Evolutionary conservation across 2,329 filamentous ascomycete species (phyloP), one percentile per base, ranked within the genome.

Genomic region (Venturia asperata): DNA sequence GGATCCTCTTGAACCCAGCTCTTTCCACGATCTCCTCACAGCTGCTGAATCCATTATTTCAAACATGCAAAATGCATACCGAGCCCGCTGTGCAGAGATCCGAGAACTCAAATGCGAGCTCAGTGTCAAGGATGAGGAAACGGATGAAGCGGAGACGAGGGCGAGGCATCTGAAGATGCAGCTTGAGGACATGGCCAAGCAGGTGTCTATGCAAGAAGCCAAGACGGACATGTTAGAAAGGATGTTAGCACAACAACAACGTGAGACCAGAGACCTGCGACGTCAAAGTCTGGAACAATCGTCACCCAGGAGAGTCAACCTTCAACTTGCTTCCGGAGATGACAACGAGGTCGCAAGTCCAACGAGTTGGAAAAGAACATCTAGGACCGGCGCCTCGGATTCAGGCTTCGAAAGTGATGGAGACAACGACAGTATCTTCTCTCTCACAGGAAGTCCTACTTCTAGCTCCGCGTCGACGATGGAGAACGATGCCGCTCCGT

Each of bases 111-210:
- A 80, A 43, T 81, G 80, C 4, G 83, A 85, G 69, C 81, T 84
- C 66, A 81, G 80, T 63, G 81, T 82, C 13, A 82, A 84, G 68
- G 77, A 79, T n/a, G 85, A 87, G 68, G 85, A 87, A 71, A 77
- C 85, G 0, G 83, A 85, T 67, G 85, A 86, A 69, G 80, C 83
- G 17, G 79, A 84, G 42, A 85, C 82, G 47, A 78, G 84, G 9
- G 79, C 82, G 17, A 77, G 79, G 45, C 81, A 85, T 69, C 74
- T 87, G 64, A 86, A 86, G 73, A 77, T 81, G 68, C 85, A 87
- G 72, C 76, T 87, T 24, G 82, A 86, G 71, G 82, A 82, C 45
- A 83, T 87, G 79, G 82, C 83, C 5, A 78, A 47, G 62, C 34
- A 58, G 41, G n/a, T 43, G 3, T 27, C 56, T 2, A 55, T 39